Evolutionary conservation across 192 early-diverging fungal genomes (phyloP).

Genomic region (Chytriomyces sp.): DNA sequence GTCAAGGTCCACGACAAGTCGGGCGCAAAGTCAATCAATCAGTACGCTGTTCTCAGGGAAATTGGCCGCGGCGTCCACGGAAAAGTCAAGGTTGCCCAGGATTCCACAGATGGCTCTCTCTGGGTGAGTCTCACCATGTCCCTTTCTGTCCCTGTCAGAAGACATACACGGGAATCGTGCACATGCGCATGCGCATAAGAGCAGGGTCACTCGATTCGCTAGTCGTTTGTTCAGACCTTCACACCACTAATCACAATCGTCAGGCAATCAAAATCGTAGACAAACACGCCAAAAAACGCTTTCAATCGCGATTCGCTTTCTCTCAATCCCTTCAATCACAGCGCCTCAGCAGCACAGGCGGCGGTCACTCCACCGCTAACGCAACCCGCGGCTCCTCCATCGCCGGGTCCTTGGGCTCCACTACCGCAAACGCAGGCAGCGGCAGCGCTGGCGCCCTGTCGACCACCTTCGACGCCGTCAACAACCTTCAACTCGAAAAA

Average conservation of each 20-base stretch:
- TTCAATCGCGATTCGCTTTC: slow-evolving; percentile 48
- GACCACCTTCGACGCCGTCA: slow-evolving; percentile 25
- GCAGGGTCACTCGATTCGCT: neutral
- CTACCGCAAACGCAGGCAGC: too few relatives aligned
- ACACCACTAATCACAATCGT: slow-evolving; percentile 12
- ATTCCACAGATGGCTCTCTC: slow-evolving; percentile 76
- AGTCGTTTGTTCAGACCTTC: neutral
- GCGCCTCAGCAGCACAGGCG: slow-evolving; percentile 17
- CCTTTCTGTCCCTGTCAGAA: too few relatives aligned
- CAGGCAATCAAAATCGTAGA: slow-evolving; percentile 74
- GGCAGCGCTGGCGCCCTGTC: neutral
- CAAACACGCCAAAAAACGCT: slow-evolving; percentile 58
- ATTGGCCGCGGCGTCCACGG: slow-evolving; percentile 94
- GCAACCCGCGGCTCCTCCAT: neutral
- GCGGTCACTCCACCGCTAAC: neutral
- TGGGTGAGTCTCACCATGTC: slow-evolving; percentile 58
- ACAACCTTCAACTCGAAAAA: slow-evolving; percentile 72
- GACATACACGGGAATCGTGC: too few relatives aligned
- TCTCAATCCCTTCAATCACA: slow-evolving; percentile 31
- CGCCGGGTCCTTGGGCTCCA: too few relatives aligned
- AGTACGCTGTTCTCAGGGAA: slow-evolving; percentile 88
- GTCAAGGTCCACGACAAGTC: slow-evolving; percentile 83
- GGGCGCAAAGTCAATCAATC: slow-evolving; percentile 94
- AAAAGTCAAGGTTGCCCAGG: slow-evolving; percentile 89
- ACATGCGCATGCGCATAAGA: too few relatives aligned